Conservation (phyloP, 495 filamentous ascomycete genomes). For the Amniculicola lignicola region DNA sequence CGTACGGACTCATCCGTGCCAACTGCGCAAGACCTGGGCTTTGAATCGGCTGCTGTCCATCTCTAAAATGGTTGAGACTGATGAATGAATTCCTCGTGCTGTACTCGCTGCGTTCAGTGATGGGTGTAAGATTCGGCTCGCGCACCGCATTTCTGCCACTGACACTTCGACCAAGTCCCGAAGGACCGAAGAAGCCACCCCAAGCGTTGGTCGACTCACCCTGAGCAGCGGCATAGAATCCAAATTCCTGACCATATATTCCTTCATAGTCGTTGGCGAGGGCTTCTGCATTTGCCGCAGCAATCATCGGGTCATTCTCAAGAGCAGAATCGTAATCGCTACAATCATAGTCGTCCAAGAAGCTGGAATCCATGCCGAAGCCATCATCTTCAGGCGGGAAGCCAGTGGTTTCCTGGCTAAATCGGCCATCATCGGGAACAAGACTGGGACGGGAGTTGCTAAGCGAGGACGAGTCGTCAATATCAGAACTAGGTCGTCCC, state of each 20-base stretch:
- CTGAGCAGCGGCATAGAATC: slow-evolving; percentile 75
- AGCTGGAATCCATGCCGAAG: slow-evolving; percentile 39
- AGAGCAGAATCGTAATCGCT: slow-evolving; percentile 60
- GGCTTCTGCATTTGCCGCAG: slow-evolving; percentile 89
- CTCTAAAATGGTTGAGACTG: slow-evolving; percentile 61
- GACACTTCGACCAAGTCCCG: slow-evolving; percentile 60
- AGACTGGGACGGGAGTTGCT: slow-evolving; percentile 40
- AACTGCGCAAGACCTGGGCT: slow-evolving; percentile 69
- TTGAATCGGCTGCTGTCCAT: slow-evolving; percentile 39
- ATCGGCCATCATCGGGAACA: slow-evolving; percentile 40
- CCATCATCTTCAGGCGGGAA: slow-evolving; percentile 34
- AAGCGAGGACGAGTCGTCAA: slow-evolving; percentile 28
- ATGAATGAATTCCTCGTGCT: slow-evolving; percentile 90
- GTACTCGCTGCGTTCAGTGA: slow-evolving; percentile 94
- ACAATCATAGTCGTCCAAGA: slow-evolving; percentile 43
- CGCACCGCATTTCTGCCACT: slow-evolving; percentile 69
- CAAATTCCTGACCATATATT: slow-evolving; percentile 95
- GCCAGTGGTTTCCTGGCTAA: slow-evolving; percentile 37
- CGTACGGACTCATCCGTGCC: slow-evolving; percentile 59
- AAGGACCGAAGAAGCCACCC: slow-evolving; percentile 88
- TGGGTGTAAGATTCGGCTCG: slow-evolving; percentile 91
- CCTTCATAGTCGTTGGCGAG: slow-evolving; percentile 88
- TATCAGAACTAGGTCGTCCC: slow-evolving; percentile 15
- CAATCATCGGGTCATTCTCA: slow-evolving; percentile 86
- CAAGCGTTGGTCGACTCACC: slow-evolving; percentile 56